Evolutionary conservation across 2,329 filamentous ascomycete species (phyloP), one percentile per base, ranked within the genome.

Genomic region (Trichoderma atrobrunneum): DNA sequence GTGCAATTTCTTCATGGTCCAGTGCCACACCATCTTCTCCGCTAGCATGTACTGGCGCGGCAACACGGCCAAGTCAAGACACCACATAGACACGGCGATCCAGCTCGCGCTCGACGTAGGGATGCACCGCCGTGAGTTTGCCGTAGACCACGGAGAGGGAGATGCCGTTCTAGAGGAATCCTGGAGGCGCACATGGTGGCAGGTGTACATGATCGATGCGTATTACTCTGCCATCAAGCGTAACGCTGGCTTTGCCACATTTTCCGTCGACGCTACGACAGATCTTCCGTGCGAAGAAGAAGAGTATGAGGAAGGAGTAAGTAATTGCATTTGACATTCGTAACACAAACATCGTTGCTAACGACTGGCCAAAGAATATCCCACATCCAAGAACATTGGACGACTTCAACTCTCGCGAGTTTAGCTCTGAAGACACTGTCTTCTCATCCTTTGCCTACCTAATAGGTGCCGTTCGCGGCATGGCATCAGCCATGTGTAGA

Each of bases 121-220:
- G 1, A 86, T 93, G 84, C 85, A 92, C 71, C 84, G 82, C 1
- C 80, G 82, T 24, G 84, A 85, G 0, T 93, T 88, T 76, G 86
- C 90, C 1, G 73, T 80, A 1, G 75, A 80, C 2, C 79, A 87
- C 68, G 85, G 86, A 7, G 79, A 82, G 8, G 84, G 84, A 2
- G 85, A 90, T 71, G 79, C 84, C 1, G 75, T 82, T 0, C 62
- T 83, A 24, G 85, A 87, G 51, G 91, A 93, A 76, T 88, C 86
- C 74, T 86, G 89, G 83, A 86, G 91, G 64, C 85, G 91, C 56
- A 93, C 91, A 1, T 93, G 91, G 91, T 93, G 91, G 91, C 87
- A 89, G 76, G 77, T 93, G 51, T 92, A 87, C 75, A 85, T 88
- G 7, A 81, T 89, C 1, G 91, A 93, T 78, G 88, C 87, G 48